Evolutionary conservation across 2,329 filamentous ascomycete genomes (phyloP).

Genomic region (Aspergillus sp.): DNA sequence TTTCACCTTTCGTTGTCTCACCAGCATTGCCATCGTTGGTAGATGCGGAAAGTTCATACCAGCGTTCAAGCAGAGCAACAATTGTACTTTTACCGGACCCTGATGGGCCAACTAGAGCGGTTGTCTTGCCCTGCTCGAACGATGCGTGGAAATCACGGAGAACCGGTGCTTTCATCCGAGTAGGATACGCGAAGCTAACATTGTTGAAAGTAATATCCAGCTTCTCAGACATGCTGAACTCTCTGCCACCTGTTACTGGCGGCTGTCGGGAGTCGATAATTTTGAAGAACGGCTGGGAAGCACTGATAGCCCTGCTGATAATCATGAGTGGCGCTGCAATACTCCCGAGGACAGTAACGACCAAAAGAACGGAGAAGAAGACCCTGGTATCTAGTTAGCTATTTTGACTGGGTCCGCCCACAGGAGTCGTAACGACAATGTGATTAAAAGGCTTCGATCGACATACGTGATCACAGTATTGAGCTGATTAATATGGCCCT

Average conservation of each 20-base stretch:
- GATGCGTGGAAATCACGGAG: conserved; percentile 78
- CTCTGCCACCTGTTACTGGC: conserved; percentile 61
- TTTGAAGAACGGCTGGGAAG: neutral
- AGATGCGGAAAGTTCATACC: conserved; percentile 29
- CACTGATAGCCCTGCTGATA: neutral
- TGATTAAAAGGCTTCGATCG: too few species aligned
- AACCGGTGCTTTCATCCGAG: conserved; percentile 82
- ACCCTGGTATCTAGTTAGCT: conserved; percentile 6
- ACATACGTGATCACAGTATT: neutral
- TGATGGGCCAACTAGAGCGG: conserved; percentile 47
- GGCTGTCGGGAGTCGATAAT: neutral
- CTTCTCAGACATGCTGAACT: conserved; percentile 66
- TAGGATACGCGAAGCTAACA: conserved; percentile 92
- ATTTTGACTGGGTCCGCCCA: too few species aligned
- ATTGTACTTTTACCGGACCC: conserved; percentile 50
- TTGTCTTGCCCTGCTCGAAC: conserved; percentile 64
- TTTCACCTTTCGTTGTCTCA: conserved; percentile 52
- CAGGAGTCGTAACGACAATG: too few species aligned
- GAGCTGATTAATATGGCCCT: conserved; percentile 26
- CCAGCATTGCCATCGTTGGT: too few species aligned
- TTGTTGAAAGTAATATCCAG: conserved; percentile 66
- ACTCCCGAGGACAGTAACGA: conserved; percentile 9
- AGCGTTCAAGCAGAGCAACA: conserved; percentile 51
- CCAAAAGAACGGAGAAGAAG: conserved; percentile 36
- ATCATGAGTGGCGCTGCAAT: neutral